Percentiles rank a stretch among this genome's conserved stretches.
Conservation (phyloP, 2,329 filamentous ascomycete genomes). For the Escovopsis sp. region DNA sequence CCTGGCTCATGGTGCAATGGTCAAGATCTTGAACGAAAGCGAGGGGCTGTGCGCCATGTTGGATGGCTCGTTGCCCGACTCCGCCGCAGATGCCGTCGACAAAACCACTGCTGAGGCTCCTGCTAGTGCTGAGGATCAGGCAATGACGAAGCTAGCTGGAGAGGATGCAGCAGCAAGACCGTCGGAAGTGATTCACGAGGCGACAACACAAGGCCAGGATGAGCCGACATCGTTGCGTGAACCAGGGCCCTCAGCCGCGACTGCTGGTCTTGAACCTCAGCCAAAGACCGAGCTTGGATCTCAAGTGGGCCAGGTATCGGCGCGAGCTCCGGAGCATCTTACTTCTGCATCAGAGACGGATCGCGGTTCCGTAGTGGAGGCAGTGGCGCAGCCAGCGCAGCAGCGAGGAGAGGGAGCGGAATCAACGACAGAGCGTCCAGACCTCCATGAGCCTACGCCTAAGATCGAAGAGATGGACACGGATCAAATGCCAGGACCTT, state of each 20-base stretch:
- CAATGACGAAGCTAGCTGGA: not conserved
- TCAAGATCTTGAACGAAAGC: conserved; percentile 29
- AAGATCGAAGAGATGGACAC: conserved; percentile 28
- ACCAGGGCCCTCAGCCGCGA: not conserved
- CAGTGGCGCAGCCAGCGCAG: not conserved
- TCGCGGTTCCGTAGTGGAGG: not conserved
- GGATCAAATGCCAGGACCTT: conserved; percentile 11
- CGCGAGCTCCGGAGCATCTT: not conserved
- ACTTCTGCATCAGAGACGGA: not conserved
- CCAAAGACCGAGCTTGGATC: not conserved
- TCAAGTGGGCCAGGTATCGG: not conserved
- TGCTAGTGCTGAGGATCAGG: not conserved
- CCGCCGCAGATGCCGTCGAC: not conserved
- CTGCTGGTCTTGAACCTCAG: not conserved
- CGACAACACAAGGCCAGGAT: not conserved
- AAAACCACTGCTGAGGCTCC: not conserved
- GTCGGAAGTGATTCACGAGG: not conserved
- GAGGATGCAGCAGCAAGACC: not conserved
- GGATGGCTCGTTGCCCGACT: conserved; percentile 13
- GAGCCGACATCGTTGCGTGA: not conserved
- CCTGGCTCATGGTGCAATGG: conserved; percentile 32
- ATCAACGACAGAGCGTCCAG: too few relatives aligned
- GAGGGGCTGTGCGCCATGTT: conserved; percentile 29
- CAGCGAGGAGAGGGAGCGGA: too few relatives aligned
- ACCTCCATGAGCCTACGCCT: conserved; percentile 12